These are phyloP conservation scores for Sutorius australiensis DNA, from an alignment of 768 basidiomycete species.

Conservation along the genomic window DNA sequence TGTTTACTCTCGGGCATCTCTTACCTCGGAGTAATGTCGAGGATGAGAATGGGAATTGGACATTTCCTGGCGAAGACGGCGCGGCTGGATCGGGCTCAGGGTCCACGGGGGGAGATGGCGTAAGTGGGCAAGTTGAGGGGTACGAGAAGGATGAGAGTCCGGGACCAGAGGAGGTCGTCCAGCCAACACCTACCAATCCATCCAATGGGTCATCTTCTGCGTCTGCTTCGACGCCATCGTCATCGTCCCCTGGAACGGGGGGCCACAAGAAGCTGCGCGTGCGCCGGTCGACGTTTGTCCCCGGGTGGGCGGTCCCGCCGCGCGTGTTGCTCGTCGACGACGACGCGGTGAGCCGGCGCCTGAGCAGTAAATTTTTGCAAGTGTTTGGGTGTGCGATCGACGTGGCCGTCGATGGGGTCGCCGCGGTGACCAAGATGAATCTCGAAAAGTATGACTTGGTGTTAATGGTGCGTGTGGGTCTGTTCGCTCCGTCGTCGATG, in stretches of 20 bases:
- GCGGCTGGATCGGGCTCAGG: conserved; percentile 8
- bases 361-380: conserved; percentile 91
- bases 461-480: conserved; percentile 68
- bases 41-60: conserved; percentile 59
- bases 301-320: conserved; percentile 89
- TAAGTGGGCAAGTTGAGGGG: conserved; percentile 17
- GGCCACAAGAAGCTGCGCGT: conserved; percentile 54
- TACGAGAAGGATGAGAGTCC: conserved; percentile 27
- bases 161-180: conserved; percentile 38
- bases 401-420: conserved; percentile 89
- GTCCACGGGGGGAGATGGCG: conserved; percentile 13
- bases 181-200: conserved; percentile 34
- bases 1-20: conserved; percentile 77
- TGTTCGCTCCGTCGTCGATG: not conserved
- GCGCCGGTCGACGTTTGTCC: conserved; percentile 75
- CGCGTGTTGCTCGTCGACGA: conserved; percentile 93
- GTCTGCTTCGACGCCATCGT: conserved; percentile 8
- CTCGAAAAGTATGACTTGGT: conserved; percentile 93
- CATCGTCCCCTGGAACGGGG: conserved; percentile 8
- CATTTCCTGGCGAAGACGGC: conserved; percentile 40
- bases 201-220: conserved; percentile 14
- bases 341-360: conserved; percentile 83
- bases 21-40: conserved; percentile 53
- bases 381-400: conserved; percentile 95
- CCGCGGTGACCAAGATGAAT: conserved; percentile 96